Evolutionary conservation across 2,329 filamentous ascomycete species (phyloP).

Genomic region (Ophiostoma quercus): DNA sequence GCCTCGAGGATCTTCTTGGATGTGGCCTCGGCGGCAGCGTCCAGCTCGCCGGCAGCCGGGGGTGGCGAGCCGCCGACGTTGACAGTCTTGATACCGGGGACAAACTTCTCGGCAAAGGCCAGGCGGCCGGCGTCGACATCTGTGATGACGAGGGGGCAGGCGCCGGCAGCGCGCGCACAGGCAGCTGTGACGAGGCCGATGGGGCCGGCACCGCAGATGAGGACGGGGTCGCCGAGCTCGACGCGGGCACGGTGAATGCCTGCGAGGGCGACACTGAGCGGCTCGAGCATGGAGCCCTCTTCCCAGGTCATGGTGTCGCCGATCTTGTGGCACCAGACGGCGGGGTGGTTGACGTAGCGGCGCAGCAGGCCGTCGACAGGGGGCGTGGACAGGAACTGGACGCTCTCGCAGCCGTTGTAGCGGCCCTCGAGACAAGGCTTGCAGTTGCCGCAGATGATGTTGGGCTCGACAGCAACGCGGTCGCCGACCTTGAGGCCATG

Average conservation of each 20-base stretch:
- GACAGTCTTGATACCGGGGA: slow-evolving; percentile 73
- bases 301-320: slow-evolving; percentile 79
- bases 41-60: slow-evolving; percentile 30
- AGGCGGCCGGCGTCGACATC: slow-evolving; percentile 87
- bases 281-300: slow-evolving; percentile 85
- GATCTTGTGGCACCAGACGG: slow-evolving; percentile 94
- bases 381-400: slow-evolving; percentile 84
- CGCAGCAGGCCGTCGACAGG: slow-evolving; percentile 81
- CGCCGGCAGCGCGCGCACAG: slow-evolving; percentile 79
- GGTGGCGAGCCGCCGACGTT: slow-evolving; percentile 49
- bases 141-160: slow-evolving; percentile 85
- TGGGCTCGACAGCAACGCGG: slow-evolving; percentile 88
- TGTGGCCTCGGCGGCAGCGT: slow-evolving; percentile 61
- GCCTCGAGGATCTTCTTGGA: slow-evolving; percentile 57
- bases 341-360: slow-evolving; percentile 91
- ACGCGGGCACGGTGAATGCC: slow-evolving; percentile 79
- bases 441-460: slow-evolving; percentile 85
- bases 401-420: slow-evolving; percentile 89
- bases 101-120: slow-evolving; percentile 76
- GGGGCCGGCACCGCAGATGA: slow-evolving; percentile 88
- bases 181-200: slow-evolving; percentile 87
- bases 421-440: slow-evolving; percentile 86
- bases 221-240: slow-evolving; percentile 75
- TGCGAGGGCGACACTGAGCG: slow-evolving; percentile 80
- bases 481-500: slow-evolving; percentile 74